A percentile compares a stretch with the other conserved stretches of the same genome.
These are phyloP conservation scores for Miamiensis avidus DNA, from an alignment of 169 alveolate genomes.

Conservation along the genomic window DNA sequence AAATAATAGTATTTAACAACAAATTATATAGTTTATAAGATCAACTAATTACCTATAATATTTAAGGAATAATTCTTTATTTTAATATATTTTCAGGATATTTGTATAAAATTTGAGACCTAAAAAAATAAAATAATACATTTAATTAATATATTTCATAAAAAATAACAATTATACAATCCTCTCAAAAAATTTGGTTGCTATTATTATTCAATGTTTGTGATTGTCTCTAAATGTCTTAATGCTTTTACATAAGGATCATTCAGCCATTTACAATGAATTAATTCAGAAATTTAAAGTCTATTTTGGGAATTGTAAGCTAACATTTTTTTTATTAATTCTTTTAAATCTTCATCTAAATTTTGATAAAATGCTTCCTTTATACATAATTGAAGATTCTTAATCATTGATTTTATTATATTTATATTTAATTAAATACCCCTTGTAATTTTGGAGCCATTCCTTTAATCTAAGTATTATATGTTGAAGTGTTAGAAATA, in stretches of 20 bases:
- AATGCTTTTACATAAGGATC: not conserved
- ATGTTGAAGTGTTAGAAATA: not conserved
- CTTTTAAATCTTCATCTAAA: not conserved
- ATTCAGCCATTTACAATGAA: not conserved
- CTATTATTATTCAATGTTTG: too few relatives aligned
- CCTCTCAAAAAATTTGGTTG: not conserved
- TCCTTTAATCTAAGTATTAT: too few relatives aligned
- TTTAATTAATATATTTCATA: too few relatives aligned
- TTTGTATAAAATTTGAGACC: not conserved
- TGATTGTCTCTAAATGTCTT: not conserved
- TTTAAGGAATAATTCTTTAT: not conserved
- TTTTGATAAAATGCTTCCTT: not conserved
- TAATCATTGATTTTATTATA: too few relatives aligned
- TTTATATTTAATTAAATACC: too few relatives aligned
- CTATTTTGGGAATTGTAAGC: not conserved
- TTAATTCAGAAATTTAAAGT: not conserved
- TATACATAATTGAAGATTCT: too few relatives aligned
- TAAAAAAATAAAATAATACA: too few relatives aligned
- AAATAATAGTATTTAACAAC: too few relatives aligned
- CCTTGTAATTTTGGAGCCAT: not conserved
- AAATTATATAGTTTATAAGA: too few relatives aligned
- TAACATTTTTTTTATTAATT: not conserved
- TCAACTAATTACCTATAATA: not conserved
- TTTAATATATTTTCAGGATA: not conserved
- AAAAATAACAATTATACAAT: not conserved